Conservation (phyloP, 108 stramenopile genomes). For the Nitzschia palea region DNA sequence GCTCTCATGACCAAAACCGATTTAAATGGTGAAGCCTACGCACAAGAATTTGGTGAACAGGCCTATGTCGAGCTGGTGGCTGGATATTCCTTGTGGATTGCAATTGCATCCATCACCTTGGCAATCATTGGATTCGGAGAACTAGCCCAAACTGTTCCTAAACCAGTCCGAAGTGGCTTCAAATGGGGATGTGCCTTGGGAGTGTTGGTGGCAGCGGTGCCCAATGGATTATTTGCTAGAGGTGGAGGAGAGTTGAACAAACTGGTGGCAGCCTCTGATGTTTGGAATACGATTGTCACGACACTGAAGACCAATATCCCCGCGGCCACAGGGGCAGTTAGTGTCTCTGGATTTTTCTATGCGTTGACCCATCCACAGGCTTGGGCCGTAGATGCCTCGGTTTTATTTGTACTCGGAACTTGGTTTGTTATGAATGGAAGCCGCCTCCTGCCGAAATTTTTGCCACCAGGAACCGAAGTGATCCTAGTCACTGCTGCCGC, state of each 20-base stretch:
- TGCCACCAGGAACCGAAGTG: slow-evolving; percentile 82
- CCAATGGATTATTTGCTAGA: slow-evolving; percentile 63
- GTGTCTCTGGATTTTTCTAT: slow-evolving; percentile 58
- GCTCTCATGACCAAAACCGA: slow-evolving; percentile 80
- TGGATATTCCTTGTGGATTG: slow-evolving; percentile 70
- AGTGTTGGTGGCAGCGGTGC: slow-evolving; percentile 69
- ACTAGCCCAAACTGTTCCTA: slow-evolving; percentile 62
- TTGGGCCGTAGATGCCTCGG: slow-evolving; percentile 60
- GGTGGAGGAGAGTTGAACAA: slow-evolving; percentile 53
- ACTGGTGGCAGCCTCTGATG: slow-evolving; percentile 39
- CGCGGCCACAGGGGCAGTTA: slow-evolving; percentile 63
- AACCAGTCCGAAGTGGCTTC: slow-evolving; percentile 68
- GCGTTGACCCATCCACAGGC: slow-evolving; percentile 53
- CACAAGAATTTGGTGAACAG: slow-evolving; percentile 69
- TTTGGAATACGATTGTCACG: slow-evolving; percentile 34
- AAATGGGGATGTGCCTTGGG: slow-evolving; percentile 86
- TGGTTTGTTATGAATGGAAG: slow-evolving; percentile 70
- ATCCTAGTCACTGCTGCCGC: slow-evolving; percentile 67
- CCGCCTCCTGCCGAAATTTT: slow-evolving; percentile 48
- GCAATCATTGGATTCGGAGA: slow-evolving; percentile 68
- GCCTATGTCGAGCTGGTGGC: slow-evolving; percentile 75
- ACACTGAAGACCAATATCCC: slow-evolving; percentile 42
- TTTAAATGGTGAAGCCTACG: slow-evolving; percentile 70
- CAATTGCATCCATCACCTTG: slow-evolving; percentile 63
- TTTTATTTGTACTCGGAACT: slow-evolving; percentile 63